Percentiles rank a stretch among this genome's conserved stretches.
These are phyloP conservation scores for Lenwebbia sp. DNA, from an alignment of 345 rosid genomes.

Conservation along the genomic window DNA sequence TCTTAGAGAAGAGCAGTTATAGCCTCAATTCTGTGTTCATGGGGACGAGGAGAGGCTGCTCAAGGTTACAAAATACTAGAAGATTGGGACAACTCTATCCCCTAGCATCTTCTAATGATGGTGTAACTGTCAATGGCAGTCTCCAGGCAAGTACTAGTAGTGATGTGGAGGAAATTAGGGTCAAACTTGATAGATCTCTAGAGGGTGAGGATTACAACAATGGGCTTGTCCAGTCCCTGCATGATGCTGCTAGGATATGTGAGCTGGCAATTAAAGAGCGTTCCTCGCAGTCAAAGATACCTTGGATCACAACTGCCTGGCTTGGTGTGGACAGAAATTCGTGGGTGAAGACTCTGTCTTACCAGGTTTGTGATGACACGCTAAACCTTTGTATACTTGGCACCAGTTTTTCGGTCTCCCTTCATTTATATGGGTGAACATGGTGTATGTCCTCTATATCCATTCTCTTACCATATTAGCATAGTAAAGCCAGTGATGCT, in stretches of 20 bases:
- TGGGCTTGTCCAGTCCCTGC: constrained; percentile 75
- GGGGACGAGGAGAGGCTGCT: constrained; percentile 18
- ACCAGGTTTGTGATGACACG: constrained; percentile 49
- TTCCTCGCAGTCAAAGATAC: constrained; percentile 33
- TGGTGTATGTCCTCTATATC: neutral
- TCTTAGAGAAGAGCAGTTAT: constrained; percentile 14
- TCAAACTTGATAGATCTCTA: constrained; percentile 53
- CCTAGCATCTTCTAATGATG: constrained; percentile 64
- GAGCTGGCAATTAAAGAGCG: constrained; percentile 66
- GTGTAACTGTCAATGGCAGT: constrained; percentile 64
- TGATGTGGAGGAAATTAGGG: constrained; percentile 65
- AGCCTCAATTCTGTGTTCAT: constrained; percentile 1
- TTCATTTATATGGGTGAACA: neutral
- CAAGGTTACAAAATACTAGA: constrained; percentile 18
- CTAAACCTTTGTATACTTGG: neutral
- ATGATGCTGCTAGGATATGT: constrained; percentile 80
- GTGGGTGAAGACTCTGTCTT: constrained; percentile 83
- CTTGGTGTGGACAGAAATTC: constrained; percentile 74
- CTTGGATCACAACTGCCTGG: constrained; percentile 91
- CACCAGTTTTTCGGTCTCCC: neutral
- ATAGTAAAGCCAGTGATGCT: neutral
- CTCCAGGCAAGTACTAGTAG: constrained; percentile 27
- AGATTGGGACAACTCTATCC: constrained; percentile 19
- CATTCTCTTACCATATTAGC: neutral
- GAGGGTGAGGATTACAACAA: constrained; percentile 56